phyloP scores from a whole-genome alignment of 2,329 filamentous ascomycete genomes.

The Emmonsiellopsis sp. region DNA sequence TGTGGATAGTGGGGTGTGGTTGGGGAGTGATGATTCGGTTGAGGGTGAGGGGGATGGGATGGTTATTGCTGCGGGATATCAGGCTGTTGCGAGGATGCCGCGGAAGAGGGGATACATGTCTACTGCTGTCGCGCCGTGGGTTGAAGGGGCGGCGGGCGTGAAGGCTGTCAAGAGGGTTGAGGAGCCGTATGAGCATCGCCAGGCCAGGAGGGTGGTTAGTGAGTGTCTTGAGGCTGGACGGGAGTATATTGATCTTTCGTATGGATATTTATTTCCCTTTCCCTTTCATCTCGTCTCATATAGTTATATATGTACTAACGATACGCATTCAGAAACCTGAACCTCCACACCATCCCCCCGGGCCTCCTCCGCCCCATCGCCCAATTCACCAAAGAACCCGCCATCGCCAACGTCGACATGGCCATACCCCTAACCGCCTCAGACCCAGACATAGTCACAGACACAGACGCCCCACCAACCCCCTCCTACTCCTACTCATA shows the following conservation, averaged over 20 bases:
- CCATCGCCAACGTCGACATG: conserved; percentile 11
- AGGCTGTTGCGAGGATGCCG: no score
- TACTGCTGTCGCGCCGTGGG: not conserved
- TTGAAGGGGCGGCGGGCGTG: not conserved
- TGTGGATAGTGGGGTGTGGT: conserved; percentile 39
- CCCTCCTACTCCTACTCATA: conserved; percentile 7
- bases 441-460: conserved; percentile 21
- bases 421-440: conserved; percentile 31
- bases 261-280: conserved; percentile 9
- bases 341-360: conserved; percentile 21
- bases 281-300: not conserved
- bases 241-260: conserved; percentile 38
- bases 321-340: conserved; percentile 18
- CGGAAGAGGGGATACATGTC: not conserved
- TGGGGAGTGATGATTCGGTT: conserved; percentile 34
- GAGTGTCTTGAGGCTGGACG: conserved; percentile 34
- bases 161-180: conserved; percentile 13
- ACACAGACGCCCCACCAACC: not conserved
- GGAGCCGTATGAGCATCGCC: conserved; percentile 27
- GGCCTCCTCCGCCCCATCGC: conserved; percentile 27
- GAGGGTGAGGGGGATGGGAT: not conserved
- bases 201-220: conserved; percentile 28
- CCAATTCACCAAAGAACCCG: conserved; percentile 32
- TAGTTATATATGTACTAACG: not conserved
- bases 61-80: no score